These are phyloP conservation scores for Tricholoma flavovirens DNA, from an alignment of 768 basidiomycete species.

Conservation along the genomic window DNA sequence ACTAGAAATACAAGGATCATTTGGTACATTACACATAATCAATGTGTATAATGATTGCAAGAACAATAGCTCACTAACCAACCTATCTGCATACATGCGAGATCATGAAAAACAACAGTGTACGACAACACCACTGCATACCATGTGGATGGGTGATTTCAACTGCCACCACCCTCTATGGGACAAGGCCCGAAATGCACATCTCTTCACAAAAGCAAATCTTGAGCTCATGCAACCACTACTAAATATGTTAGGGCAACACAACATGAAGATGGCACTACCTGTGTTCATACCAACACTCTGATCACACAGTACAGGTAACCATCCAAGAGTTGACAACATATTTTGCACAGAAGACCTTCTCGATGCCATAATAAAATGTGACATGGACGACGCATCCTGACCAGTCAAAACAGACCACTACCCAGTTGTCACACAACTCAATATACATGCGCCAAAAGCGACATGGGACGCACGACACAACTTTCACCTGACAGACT, in stretches of 20 bases:
- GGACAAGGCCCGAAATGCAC: too few relatives aligned
- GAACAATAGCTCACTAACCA: too few relatives aligned
- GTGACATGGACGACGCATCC: conserved; percentile 4
- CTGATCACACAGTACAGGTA: conserved; percentile 9
- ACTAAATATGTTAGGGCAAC: background rate
- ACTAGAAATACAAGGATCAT: too few relatives aligned
- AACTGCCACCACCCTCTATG: too few relatives aligned
- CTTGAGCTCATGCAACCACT: background rate
- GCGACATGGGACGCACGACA: background rate
- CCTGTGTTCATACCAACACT: conserved; percentile 21
- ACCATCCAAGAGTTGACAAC: conserved; percentile 26
- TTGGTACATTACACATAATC: too few relatives aligned
- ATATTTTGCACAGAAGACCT: conserved; percentile 18
- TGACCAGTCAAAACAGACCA: background rate
- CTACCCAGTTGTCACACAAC: background rate
- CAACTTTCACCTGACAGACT: background rate
- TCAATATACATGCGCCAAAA: background rate
- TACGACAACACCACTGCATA: too few relatives aligned
- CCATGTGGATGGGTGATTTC: too few relatives aligned
- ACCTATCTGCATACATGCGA: too few relatives aligned
- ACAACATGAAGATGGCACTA: conserved; percentile 19
- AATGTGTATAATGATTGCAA: too few relatives aligned
- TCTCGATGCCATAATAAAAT: conserved; percentile 9
- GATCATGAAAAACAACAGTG: too few relatives aligned
- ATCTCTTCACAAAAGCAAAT: background rate